Percentiles rank a stretch among this genome's conserved stretches.
Conservation (phyloP, 495 filamentous ascomycete species). For the Aspergillus leporis region DNA sequence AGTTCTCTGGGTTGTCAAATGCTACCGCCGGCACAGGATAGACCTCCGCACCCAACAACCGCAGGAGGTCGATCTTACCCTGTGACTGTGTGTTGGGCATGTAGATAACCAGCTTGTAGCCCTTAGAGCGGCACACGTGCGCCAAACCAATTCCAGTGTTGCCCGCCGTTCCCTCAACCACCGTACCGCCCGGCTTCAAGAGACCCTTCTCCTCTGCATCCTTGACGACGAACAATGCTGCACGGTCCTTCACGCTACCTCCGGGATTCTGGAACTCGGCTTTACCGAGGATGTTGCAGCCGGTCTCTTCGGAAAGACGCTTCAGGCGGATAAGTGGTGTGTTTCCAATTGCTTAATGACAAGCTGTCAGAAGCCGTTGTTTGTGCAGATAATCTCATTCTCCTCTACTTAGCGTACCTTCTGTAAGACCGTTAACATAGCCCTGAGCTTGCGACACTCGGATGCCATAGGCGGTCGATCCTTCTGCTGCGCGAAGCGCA, state of each 20-base stretch:
- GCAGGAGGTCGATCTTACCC: conserved; percentile 92
- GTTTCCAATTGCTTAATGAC: conserved; percentile 83
- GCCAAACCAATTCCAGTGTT: conserved; percentile 98
- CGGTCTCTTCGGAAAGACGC: conserved; percentile 83
- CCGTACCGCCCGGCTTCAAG: conserved; percentile 81
- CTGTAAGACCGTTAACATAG: conserved; percentile 77
- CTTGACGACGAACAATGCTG: conserved; percentile 88
- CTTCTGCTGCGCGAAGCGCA: conserved; percentile 54
- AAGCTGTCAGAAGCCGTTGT: conserved; percentile 6
- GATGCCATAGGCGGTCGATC: conserved; percentile 58
- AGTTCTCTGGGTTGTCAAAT: conserved; percentile 95
- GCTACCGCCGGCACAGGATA: conserved; percentile 96
- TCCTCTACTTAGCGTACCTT: conserved; percentile 57
- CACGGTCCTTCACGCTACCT: conserved; percentile 94
- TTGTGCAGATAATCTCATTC: not conserved
- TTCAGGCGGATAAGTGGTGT: conserved; percentile 92
- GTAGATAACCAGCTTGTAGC: conserved; percentile 96
- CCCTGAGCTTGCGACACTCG: conserved; percentile 82
- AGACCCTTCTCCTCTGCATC: conserved; percentile 89
- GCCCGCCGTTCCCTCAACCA: conserved; percentile 94
- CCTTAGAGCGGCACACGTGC: conserved; percentile 91
- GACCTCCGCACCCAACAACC: conserved; percentile 92
- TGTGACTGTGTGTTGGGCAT: conserved; percentile 99
- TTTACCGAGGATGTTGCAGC: conserved; percentile 93
- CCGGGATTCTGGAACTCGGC: conserved; percentile 99